Base-by-base conservation (phyloP, 2,329 filamentous ascomycete genomes). In the Pseudocercospora fijiensis region DNA sequence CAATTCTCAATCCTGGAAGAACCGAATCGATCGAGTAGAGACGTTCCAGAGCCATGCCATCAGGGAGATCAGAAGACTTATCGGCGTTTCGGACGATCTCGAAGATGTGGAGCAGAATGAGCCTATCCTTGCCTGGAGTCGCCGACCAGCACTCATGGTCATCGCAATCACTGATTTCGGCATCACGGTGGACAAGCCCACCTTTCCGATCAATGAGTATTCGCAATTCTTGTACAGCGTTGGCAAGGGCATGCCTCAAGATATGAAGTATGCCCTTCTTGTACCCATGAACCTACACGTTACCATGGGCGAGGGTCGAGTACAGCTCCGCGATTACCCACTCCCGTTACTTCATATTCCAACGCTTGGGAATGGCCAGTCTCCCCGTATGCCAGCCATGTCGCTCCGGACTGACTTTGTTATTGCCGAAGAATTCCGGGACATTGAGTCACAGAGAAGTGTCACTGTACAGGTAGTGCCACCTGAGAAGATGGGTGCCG, bases 211-310 rank as follows among this genome's bases (percentile, higher is more conserved):
- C 64, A 83, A 86, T 2, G 88, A 96, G 11, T 86, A 94, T 60
- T 90, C 94, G 0, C 85, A 90, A 16, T 99, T 96, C 74, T 81
- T 99, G 26, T 85, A 97, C 74, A 86, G 87, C 55, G 88, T 98
- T 63, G 95, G 95, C n/a, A 99, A 99, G 79, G 95, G 95, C 0
- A 96, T 99, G 87, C 95, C 95, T 0, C 84, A 87, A 66, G 89
- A 96, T 72, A 99, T 92, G 85, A 83, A 94, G 73, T 99, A 98
- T 75, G 88, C 92, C 9, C 82, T 99, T 20, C 83, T 99, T 18
- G 82, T 99, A 10, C 96, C 95, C 0, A 92, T 97, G 88, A 90
- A 90, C 76, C 84, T 99, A 2, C 88, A 92, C 68, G 84, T 99
- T 66, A 90, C 90, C 65, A 93, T 97, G 88, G 90, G 92, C 57